Percentiles rank a stretch among this genome's conserved stretches.
These are phyloP conservation scores for Aspergillus pseudoglaucus DNA, from an alignment of 2,329 filamentous ascomycete genomes.

Conservation along the genomic window DNA sequence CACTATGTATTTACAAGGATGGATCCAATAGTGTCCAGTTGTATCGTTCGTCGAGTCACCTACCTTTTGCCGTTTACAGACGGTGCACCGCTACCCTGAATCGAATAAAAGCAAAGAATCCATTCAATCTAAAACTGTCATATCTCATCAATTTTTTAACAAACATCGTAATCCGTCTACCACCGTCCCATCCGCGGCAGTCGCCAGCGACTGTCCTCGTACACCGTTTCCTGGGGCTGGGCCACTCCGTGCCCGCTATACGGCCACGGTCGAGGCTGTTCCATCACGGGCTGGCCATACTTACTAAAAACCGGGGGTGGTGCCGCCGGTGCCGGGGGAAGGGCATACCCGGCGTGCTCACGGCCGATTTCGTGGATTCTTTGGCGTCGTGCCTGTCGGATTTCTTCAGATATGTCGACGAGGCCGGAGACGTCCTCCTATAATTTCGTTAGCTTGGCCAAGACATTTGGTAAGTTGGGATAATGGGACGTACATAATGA, in stretches of 20 bases:
- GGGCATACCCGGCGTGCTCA: slow-evolving; percentile 26
- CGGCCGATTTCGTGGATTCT: slow-evolving; percentile 54
- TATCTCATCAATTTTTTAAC: neutral
- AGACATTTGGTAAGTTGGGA: neutral
- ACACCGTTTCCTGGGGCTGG: slow-evolving; percentile 21
- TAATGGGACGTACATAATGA: slow-evolving; percentile 61
- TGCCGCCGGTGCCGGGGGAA: slow-evolving; percentile 7
- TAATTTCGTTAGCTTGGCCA: neutral
- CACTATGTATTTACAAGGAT: too few relatives aligned
- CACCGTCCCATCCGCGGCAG: slow-evolving; percentile 7
- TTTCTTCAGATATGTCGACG: slow-evolving; percentile 74
- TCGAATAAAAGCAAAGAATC: too few relatives aligned
- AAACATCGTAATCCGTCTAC: slow-evolving; percentile 2
- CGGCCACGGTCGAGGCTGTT: slow-evolving; percentile 13
- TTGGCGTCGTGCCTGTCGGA: slow-evolving; percentile 59
- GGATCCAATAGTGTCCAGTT: too few relatives aligned
- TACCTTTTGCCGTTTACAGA: too few relatives aligned
- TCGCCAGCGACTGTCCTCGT: slow-evolving; percentile 14
- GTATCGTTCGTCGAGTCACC: too few relatives aligned
- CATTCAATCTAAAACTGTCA: neutral
- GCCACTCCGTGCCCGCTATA: slow-evolving; percentile 15
- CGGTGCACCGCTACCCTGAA: too few relatives aligned
- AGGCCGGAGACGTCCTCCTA: slow-evolving; percentile 83
- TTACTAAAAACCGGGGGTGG: neutral
- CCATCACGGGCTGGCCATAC: slow-evolving; percentile 2